A percentile compares a stretch with the other conserved stretches of the same genome.
Evolutionary conservation across 2,329 filamentous ascomycete species (phyloP).

Genomic region (Venturia effusa): DNA sequence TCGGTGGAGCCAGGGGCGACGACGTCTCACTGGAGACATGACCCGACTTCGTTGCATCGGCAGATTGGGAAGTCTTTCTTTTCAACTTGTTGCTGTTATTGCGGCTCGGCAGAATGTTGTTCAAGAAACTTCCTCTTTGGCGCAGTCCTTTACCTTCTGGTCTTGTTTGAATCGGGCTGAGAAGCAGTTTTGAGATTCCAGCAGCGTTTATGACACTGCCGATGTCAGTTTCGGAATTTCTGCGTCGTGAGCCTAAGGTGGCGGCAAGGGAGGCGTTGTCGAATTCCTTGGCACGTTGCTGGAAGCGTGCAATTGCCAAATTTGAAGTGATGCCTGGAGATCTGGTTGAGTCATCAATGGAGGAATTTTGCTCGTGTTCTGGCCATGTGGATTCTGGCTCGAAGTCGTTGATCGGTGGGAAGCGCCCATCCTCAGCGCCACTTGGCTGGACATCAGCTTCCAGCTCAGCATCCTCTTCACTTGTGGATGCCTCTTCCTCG

Average conservation of each 20-base stretch:
- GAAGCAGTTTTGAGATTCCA: constrained; percentile 47
- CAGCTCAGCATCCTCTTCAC: constrained; percentile 5
- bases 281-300: constrained; percentile 37
- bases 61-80: constrained; percentile 33
- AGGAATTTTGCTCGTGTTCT: neutral
- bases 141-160: constrained; percentile 25
- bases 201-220: constrained; percentile 50
- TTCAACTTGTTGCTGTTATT: constrained; percentile 36
- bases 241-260: constrained; percentile 59
- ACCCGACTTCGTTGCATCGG: constrained; percentile 1
- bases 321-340: constrained; percentile 31
- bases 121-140: constrained; percentile 44
- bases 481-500: constrained; percentile 15
- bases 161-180: constrained; percentile 33
- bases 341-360: neutral
- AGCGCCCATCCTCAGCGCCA: neutral
- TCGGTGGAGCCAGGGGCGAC: constrained; percentile 16
- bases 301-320: constrained; percentile 44
- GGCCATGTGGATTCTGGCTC: neutral
- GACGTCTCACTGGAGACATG: neutral
- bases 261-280: constrained; percentile 48
- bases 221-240: constrained; percentile 51
- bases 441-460: neutral
- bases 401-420: neutral
- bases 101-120: constrained; percentile 31